Evolutionary conservation across 352 stramenopile genomes (phyloP).

Genomic region (Saprolegnia parasitica): DNA sequence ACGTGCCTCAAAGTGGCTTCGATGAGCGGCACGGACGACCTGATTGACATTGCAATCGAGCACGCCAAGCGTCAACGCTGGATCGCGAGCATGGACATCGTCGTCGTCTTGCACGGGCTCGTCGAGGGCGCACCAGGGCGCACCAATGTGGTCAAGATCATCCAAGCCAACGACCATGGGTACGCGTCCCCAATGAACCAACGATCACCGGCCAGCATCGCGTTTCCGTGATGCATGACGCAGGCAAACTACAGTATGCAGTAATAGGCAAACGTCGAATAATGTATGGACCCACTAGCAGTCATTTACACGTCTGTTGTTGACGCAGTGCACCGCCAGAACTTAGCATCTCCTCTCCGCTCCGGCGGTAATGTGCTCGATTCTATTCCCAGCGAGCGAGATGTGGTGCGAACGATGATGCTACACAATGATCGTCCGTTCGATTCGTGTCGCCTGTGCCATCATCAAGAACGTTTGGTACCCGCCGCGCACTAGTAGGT

Average conservation of each 20-base stretch:
- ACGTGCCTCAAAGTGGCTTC: conserved; percentile 59
- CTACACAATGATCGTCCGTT: too few species aligned
- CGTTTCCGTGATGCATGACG: background rate
- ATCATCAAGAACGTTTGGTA: background rate
- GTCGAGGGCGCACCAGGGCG: conserved; percentile 73
- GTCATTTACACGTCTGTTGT: too few species aligned
- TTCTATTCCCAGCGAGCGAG: too few species aligned
- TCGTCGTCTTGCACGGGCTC: conserved; percentile 87
- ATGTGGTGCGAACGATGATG: too few species aligned
- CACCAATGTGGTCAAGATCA: conserved; percentile 89
- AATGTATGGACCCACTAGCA: background rate
- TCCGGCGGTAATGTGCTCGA: too few species aligned
- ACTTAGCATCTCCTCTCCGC: too few species aligned
- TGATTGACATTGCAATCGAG: conserved; percentile 82
- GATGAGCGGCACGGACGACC: conserved; percentile 78
- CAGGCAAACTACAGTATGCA: background rate
- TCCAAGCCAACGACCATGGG: conserved; percentile 60
- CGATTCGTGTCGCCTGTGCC: too few species aligned
- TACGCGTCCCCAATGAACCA: conserved; percentile 30
- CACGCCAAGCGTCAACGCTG: conserved; percentile 74
- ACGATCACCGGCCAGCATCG: background rate
- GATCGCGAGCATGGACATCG: conserved; percentile 77
- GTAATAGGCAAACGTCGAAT: background rate
- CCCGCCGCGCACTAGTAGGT: too few species aligned
- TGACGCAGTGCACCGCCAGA: too few species aligned